Percentiles rank a stretch among this genome's conserved stretches.
Evolutionary conservation across 2,329 filamentous ascomycete genomes (phyloP).

Genomic region (Cordyceps militaris): DNA sequence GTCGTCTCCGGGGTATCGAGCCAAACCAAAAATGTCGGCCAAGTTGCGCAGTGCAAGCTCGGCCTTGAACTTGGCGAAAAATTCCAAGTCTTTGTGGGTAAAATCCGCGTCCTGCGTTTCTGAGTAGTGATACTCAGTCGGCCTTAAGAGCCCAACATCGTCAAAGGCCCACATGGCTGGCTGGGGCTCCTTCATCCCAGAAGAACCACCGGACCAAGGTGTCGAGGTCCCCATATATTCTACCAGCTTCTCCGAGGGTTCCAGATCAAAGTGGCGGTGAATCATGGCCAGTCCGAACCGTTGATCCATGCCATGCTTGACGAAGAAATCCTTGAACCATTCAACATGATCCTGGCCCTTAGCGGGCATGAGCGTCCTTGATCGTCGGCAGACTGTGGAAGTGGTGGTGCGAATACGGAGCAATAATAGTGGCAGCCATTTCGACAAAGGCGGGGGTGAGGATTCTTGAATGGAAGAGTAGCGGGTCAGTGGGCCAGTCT

Average conservation of each 20-base stretch:
- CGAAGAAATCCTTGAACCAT: neutral
- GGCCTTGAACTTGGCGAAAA: neutral
- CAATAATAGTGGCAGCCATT: neutral
- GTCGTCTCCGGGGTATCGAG: constrained; percentile 5
- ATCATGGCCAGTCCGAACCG: neutral
- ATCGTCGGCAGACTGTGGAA: neutral
- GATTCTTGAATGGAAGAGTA: too few relatives aligned
- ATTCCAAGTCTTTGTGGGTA: neutral
- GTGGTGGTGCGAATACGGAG: neutral
- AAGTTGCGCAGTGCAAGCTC: neutral
- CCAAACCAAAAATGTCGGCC: neutral
- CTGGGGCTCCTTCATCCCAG: neutral
- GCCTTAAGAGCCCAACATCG: neutral
- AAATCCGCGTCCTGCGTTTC: neutral
- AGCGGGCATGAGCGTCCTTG: neutral
- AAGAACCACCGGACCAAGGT: neutral
- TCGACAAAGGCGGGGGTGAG: too few relatives aligned
- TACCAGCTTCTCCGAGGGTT: constrained; percentile 1
- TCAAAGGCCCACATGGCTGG: constrained; percentile 5
- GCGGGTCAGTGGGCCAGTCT: too few relatives aligned
- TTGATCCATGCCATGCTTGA: neutral
- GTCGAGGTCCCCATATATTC: constrained; percentile 5
- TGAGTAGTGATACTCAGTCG: constrained; percentile 5
- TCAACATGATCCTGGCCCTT: neutral
- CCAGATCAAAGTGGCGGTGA: constrained; percentile 8